These are phyloP conservation scores for Penicillium simplicissimum DNA, from an alignment of 495 filamentous ascomycete species.

Conservation along the genomic window DNA sequence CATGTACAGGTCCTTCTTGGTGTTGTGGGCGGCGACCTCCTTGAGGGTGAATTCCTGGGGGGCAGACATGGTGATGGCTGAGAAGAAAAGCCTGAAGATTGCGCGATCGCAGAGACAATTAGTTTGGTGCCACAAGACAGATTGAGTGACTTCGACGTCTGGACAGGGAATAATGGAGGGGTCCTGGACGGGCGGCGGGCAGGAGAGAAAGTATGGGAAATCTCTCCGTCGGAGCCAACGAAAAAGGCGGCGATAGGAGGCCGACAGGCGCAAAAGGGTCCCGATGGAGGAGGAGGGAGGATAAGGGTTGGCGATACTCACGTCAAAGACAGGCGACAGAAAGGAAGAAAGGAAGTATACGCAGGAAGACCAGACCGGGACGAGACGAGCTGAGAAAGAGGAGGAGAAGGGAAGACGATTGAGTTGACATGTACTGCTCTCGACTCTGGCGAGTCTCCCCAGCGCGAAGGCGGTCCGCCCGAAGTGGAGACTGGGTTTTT, in stretches of 20 bases:
- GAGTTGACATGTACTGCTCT: slow-evolving; percentile 8
- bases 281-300: background rate
- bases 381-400: slow-evolving; percentile 11
- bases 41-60: slow-evolving; percentile 74
- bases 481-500: background rate
- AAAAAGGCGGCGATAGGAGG: slow-evolving; percentile 6
- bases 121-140: background rate
- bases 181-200: background rate
- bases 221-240: slow-evolving; percentile 2
- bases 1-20: slow-evolving; percentile 93
- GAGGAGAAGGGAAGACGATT: slow-evolving; percentile 11
- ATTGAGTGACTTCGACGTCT: background rate
- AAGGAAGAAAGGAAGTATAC: slow-evolving; percentile 2
- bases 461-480: slow-evolving; percentile 3
- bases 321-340: slow-evolving; percentile 13
- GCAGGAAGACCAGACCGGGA: slow-evolving; percentile 7
- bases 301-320: background rate
- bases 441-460: background rate
- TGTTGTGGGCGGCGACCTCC: slow-evolving; percentile 83
- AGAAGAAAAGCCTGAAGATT: background rate
- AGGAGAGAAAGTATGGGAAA: background rate
- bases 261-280: background rate
- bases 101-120: slow-evolving; percentile 9
- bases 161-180: background rate
- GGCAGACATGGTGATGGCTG: slow-evolving; percentile 58